Evolutionary conservation across 352 stramenopile genomes (phyloP).

Genomic region (Globisporangium sylvaticum): DNA sequence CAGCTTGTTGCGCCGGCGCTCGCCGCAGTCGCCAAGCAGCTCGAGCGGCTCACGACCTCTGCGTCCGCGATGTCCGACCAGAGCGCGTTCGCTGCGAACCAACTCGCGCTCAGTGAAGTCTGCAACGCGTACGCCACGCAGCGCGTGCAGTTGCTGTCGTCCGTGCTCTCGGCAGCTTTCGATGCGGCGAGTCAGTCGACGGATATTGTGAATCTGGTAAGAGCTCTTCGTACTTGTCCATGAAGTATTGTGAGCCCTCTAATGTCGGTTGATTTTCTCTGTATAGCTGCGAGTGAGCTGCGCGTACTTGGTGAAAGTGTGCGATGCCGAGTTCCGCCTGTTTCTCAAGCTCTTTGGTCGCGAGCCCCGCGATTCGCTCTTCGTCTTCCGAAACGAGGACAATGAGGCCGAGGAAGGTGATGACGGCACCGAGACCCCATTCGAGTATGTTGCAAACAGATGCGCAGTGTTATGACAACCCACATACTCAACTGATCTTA

Average conservation of each 20-base stretch:
- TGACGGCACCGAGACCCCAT: conserved; percentile 47
- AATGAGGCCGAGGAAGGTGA: conserved; percentile 31
- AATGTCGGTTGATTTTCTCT: background rate
- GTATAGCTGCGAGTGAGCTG: conserved; percentile 57
- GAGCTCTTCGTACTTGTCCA: background rate
- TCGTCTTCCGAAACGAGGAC: conserved; percentile 35
- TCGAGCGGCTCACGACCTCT: conserved; percentile 39
- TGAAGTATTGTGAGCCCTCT: background rate
- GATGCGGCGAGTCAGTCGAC: conserved; percentile 43
- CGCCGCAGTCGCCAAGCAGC: conserved; percentile 50
- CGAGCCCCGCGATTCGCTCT: conserved; percentile 54
- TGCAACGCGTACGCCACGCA: conserved; percentile 53
- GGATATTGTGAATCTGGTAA: conserved; percentile 70
- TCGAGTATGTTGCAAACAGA: too few species aligned
- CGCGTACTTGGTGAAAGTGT: conserved; percentile 63
- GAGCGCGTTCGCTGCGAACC: conserved; percentile 35
- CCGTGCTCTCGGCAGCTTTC: conserved; percentile 48
- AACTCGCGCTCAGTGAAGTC: conserved; percentile 48
- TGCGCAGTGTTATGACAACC: too few species aligned
- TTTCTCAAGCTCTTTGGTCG: conserved; percentile 71
- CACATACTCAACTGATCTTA: background rate
- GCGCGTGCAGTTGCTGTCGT: conserved; percentile 52
- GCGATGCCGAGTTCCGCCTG: conserved; percentile 67
- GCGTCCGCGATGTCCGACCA: conserved; percentile 15
- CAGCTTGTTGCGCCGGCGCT: conserved; percentile 64